Evolutionary conservation across 148 eudicot species (phyloP).

Genomic region (Persicaria tinctoria): DNA sequence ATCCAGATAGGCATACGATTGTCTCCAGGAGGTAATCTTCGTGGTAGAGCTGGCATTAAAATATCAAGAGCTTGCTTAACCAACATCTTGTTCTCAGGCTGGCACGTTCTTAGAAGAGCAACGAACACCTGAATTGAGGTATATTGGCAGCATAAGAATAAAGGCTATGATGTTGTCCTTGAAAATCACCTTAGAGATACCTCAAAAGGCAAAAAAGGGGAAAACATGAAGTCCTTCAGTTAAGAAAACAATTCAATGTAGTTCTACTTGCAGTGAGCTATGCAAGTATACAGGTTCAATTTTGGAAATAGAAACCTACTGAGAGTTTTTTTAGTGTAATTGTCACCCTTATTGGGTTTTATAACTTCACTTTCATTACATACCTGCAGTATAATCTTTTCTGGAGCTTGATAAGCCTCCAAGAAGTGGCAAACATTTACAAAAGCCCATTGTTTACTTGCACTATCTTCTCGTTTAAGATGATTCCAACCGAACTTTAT

Average conservation of each 20-base stretch:
- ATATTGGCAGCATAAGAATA: constrained; percentile 3
- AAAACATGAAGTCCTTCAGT: background rate
- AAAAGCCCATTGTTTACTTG: constrained; percentile 99
- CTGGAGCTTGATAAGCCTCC: constrained; percentile 99
- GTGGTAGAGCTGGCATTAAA: constrained; percentile 96
- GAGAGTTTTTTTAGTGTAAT: background rate
- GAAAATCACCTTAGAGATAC: background rate
- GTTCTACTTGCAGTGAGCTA: background rate
- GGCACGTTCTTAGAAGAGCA: constrained; percentile 95
- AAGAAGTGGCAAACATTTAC: constrained; percentile 98
- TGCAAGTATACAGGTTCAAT: background rate
- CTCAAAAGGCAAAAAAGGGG: background rate
- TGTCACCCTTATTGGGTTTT: constrained; percentile 1
- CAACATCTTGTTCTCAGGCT: constrained; percentile 97
- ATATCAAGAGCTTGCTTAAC: constrained; percentile 98
- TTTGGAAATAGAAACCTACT: background rate
- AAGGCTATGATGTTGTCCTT: constrained; percentile 1
- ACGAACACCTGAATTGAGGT: constrained; percentile 74
- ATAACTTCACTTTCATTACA: background rate
- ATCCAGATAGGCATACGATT: constrained; percentile 99
- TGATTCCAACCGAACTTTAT: constrained; percentile 99
- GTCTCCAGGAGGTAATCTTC: constrained; percentile 89
- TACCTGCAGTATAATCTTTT: constrained; percentile 98
- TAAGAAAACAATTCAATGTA: background rate
- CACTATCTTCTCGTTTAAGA: constrained; percentile 99